Evolutionary conservation across 1,139 yeast genomes (phyloP).

Genomic region (Spathaspora jeffriesii): DNA sequence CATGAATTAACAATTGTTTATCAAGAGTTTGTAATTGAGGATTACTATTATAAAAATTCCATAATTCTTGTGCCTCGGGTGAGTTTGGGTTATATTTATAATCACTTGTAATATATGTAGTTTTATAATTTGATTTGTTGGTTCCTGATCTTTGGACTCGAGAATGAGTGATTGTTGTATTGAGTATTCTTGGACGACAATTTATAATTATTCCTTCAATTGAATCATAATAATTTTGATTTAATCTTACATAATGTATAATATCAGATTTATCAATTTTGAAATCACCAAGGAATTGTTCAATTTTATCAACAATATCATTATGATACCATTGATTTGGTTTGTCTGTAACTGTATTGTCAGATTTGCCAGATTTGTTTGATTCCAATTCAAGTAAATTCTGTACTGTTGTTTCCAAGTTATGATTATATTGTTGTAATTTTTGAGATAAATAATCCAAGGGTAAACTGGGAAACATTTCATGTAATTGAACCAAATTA

Average conservation of each 20-base stretch:
- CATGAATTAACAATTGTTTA: constrained; percentile 33
- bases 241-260: constrained; percentile 11
- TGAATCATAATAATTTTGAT: constrained; percentile 21
- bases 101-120: constrained; percentile 1
- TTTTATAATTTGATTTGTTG: background rate
- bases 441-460: constrained; percentile 15
- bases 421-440: constrained; percentile 17
- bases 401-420: constrained; percentile 16
- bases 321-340: constrained; percentile 11
- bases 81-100: constrained; percentile 16
- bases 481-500: constrained; percentile 13
- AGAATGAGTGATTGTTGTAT: constrained; percentile 15
- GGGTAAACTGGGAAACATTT: constrained; percentile 23
- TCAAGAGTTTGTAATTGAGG: constrained; percentile 19
- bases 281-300: constrained; percentile 5
- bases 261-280: constrained; percentile 8
- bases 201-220: constrained; percentile 29
- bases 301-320: constrained; percentile 1
- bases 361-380: background rate
- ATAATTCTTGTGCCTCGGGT: constrained; percentile 18
- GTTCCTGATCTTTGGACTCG: constrained; percentile 25
- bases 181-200: constrained; percentile 11
- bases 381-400: constrained; percentile 9
- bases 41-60: constrained; percentile 19
- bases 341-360: too few species aligned